Evolutionary conservation across 177 flowering plant species (phyloP), one percentile per base, ranked within the genome.

Genomic region (Vitis hybrid): DNA sequence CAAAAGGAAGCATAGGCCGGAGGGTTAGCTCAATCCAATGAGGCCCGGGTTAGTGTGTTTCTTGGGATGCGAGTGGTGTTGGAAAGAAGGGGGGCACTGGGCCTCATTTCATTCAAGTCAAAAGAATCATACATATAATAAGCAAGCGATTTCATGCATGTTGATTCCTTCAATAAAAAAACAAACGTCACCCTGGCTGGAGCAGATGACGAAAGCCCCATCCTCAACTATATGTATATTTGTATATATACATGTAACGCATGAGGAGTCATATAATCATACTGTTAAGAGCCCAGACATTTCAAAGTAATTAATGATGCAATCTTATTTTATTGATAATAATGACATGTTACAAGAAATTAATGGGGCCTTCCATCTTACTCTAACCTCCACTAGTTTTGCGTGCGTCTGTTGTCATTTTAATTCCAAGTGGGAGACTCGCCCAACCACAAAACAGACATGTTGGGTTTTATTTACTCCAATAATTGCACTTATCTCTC

Each of bases 131-230:
- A 7, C 60, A 6, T 57, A 57, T 57, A 57, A 18, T 26, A 26
- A 23, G 12, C 54, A 56, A 19, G 34, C 45, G 52, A 57, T 55
- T 67, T 5, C 19, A n/a, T 12, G 30, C 30, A 26, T 63, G 15
- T 62, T 55, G 32, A 52, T 52, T 62, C 18, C 34, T 52, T 62
- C 62, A 34, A 62, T 62, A 19, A 13, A 26, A 26, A 26, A 26
- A 26, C 30, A 26, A 60, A 73, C 75, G 75, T 73, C 75, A 73
- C 23, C 5, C 32, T 32, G 66, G 32, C 10, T 64, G 10, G 75
- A 56, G 55, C 21, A 54, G 56, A 73, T 73, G 75, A 73, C 71
- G 75, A 62, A 45, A 67, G 61, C 75, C 45, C 10, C 10, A 18
- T 48, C 10, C 14, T 14, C 11, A 12, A 48, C 21, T 34, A 57